Evolutionary conservation across 108 stramenopile genomes (phyloP).

Genomic region (Fistulifera pelliculosa): DNA sequence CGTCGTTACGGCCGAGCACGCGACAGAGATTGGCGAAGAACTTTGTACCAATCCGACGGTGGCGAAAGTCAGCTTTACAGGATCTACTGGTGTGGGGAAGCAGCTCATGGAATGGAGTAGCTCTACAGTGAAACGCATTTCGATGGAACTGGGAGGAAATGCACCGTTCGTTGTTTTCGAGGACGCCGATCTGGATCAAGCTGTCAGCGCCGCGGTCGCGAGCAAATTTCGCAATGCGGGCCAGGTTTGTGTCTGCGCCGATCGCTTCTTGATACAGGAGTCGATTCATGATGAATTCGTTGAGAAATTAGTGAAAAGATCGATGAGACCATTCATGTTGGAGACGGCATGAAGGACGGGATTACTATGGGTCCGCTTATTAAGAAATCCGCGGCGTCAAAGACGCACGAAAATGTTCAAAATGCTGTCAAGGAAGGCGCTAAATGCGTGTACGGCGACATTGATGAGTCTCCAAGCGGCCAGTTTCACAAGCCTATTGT

Average conservation of each 20-base stretch:
- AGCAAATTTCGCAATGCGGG: constrained; percentile 89
- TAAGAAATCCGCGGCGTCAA: constrained; percentile 24
- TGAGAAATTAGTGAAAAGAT: constrained; percentile 30
- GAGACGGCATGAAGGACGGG: constrained; percentile 50
- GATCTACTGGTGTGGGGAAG: constrained; percentile 86
- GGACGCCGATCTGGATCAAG: constrained; percentile 75
- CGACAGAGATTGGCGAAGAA: constrained; percentile 49
- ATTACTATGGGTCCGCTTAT: constrained; percentile 26
- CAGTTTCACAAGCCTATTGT: constrained; percentile 84
- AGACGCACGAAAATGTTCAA: constrained; percentile 82
- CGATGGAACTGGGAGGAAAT: constrained; percentile 86
- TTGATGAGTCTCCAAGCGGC: constrained; percentile 33
- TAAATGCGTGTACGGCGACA: constrained; percentile 54
- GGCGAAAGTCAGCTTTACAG: constrained; percentile 89
- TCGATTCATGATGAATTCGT: constrained; percentile 72
- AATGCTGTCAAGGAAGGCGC: constrained; percentile 77
- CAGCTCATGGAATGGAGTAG: constrained; percentile 46
- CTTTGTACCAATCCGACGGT: constrained; percentile 64
- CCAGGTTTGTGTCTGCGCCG: constrained; percentile 92
- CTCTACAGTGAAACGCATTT: constrained; percentile 74
- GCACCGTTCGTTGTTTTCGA: constrained; percentile 91
- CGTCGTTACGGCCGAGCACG: constrained; percentile 46
- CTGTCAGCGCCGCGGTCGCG: constrained; percentile 69
- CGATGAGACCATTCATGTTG: constrained; percentile 33
- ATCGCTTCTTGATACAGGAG: constrained; percentile 82